Base-by-base conservation (phyloP, 116 monocot genomes). In the Papilionanthe hybrid region DNA sequence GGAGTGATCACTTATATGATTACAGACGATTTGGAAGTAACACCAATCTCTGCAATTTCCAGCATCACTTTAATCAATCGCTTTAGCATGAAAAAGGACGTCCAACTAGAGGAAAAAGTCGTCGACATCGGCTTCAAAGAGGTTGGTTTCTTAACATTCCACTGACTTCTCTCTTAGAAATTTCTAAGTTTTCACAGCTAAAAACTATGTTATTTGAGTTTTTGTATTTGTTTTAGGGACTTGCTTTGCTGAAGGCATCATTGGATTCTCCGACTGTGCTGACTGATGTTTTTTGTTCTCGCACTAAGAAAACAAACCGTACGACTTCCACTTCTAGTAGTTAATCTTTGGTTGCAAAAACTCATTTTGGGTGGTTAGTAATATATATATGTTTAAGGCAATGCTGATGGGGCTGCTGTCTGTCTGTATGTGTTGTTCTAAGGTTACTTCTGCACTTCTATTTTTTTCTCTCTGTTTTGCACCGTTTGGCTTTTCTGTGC, bases 181-280 rank as follows among this genome's bases (percentile, higher is more conserved):
- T 30, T 5, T 47, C 5, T 68, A 18, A 19, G 7, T 18, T n/a
- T 66, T 66, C n/a, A 37, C 37, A 37, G 8, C 0, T n/a, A n/a
- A n/a, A n/a, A n/a, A n/a, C n/a, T n/a, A n/a, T n/a, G n/a, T n/a
- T n/a, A n/a, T n/a, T n/a, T n/a, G n/a, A n/a, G n/a, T n/a, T n/a
- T n/a, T n/a, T n/a, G n/a, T n/a, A n/a, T n/a, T n/a, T 72, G 20
- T 0, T 3, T 2, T 30, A 79, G 79, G 71, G 71, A 17, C 19
- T 79, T 18, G 79, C 69, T 7, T 41, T 80, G 74, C 50, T 72
- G 18, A 49, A 80, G 73, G 74, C 80, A 22, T 57, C 80, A 0
- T 29, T 80, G 23, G 19, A 56, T 1, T 80, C 80, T 0, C 37
- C 11, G 23, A 74, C 80, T 1, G 44, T 58, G 0, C 74, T 80